Conservation (phyloP, 2,329 filamentous ascomycete species). For the Arthrinium puccinioides region DNA sequence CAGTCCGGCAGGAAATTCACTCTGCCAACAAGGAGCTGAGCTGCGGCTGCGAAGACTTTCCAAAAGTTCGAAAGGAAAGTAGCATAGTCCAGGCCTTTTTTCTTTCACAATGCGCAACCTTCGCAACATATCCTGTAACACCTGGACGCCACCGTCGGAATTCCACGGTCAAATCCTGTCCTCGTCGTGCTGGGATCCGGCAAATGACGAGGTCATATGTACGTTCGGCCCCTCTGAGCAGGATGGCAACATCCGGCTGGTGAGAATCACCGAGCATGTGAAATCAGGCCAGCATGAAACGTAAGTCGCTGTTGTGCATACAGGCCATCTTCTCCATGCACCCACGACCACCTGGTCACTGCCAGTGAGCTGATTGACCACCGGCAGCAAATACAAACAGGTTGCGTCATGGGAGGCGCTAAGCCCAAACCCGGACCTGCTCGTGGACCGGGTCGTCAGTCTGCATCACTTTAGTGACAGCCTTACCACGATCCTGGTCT, state of each 20-base stretch:
- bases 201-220: slow-evolving; percentile 70
- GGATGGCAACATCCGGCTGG: slow-evolving; percentile 66
- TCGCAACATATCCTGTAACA: slow-evolving; percentile 64
- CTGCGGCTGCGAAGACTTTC: too few relatives aligned
- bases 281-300: slow-evolving; percentile 25
- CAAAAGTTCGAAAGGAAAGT: too few relatives aligned
- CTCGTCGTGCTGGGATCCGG: slow-evolving; percentile 78
- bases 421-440: slow-evolving; percentile 68
- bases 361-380: slow-evolving; percentile 4
- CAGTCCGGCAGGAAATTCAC: background rate
- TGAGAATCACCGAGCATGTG: slow-evolving; percentile 41
- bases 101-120: slow-evolving; percentile 77
- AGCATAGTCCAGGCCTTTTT: too few relatives aligned
- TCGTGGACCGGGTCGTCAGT: slow-evolving; percentile 67
- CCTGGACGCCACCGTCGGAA: slow-evolving; percentile 52
- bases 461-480: slow-evolving; percentile 83
- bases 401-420: slow-evolving; percentile 88
- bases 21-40: too few relatives aligned
- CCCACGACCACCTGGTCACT: too few relatives aligned
- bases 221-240: slow-evolving; percentile 72
- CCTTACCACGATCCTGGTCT: slow-evolving; percentile 68
- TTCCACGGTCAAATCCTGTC: slow-evolving; percentile 49
- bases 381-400: slow-evolving; percentile 11
- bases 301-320: slow-evolving; percentile 24
- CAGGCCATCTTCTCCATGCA: too few relatives aligned